phyloP scores from a whole-genome alignment of 192 early-diverging fungal genomes.

The Backusella circina region DNA sequence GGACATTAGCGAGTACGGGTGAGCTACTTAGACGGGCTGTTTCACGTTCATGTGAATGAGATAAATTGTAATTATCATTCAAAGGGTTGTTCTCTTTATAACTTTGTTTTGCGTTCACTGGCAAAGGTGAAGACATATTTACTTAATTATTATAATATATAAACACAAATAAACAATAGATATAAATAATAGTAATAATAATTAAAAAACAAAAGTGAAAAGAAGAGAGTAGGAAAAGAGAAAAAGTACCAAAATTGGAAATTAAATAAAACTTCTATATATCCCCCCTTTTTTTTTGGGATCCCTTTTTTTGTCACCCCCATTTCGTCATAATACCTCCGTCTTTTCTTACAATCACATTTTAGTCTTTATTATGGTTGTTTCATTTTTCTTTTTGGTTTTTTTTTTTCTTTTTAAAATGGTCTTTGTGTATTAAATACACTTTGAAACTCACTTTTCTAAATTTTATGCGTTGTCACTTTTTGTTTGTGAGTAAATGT shows the following conservation, averaged over 20 bases:
- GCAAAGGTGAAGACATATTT: conserved; percentile 6
- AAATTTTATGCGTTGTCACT: not conserved
- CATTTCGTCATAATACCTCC: not conserved
- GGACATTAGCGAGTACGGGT: not conserved
- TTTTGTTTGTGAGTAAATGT: no score
- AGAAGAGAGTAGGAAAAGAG: not conserved
- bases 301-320: not conserved
- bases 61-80: not conserved
- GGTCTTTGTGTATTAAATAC: not conserved
- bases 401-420: not conserved
- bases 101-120: conserved; percentile 1
- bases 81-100: not conserved
- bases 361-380: not conserved
- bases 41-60: not conserved
- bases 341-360: not conserved
- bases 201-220: not conserved
- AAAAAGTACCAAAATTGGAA: not conserved
- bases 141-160: not conserved
- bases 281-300: not conserved
- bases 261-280: not conserved
- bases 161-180: not conserved
- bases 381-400: not conserved
- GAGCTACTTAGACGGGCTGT: conserved; percentile 1
- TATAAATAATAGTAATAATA: not conserved
- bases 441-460: not conserved